Evolutionary conservation across 2,329 filamentous ascomycete genomes (phyloP).

Genomic region (Clathrospora elynae): DNA sequence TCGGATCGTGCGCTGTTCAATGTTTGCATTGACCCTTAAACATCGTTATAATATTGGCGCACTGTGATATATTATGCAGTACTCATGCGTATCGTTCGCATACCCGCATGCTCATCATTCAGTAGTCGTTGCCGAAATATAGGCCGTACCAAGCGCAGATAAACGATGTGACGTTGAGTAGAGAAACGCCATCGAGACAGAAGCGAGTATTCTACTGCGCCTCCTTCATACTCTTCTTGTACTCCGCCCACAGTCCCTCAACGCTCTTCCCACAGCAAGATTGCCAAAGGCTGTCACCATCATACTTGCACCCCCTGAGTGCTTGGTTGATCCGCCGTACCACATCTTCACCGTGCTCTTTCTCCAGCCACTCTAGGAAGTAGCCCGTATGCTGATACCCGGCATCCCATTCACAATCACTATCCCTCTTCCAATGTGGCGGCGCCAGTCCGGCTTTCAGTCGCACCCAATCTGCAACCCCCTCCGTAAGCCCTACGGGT

Average conservation of each 20-base stretch:
- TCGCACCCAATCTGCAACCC: slow-evolving; percentile 91
- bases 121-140: too few species aligned
- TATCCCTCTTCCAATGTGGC: slow-evolving; percentile 76
- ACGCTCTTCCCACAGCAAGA: slow-evolving; percentile 70
- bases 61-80: too few species aligned
- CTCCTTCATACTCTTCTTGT: slow-evolving; percentile 60
- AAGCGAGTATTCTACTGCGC: too few species aligned
- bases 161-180: too few species aligned
- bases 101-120: too few species aligned
- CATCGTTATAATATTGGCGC: too few species aligned
- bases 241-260: slow-evolving; percentile 74
- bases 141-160: too few species aligned
- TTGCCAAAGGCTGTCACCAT: slow-evolving; percentile 70
- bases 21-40: too few species aligned
- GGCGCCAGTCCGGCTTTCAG: slow-evolving; percentile 73
- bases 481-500: slow-evolving; percentile 79
- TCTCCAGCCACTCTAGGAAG: slow-evolving; percentile 85
- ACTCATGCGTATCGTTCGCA: too few species aligned
- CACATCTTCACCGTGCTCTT: slow-evolving; percentile 58
- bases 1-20: too few species aligned
- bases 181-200: too few species aligned
- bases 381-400: slow-evolving; percentile 92
- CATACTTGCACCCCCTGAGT: slow-evolving; percentile 66
- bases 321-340: slow-evolving; percentile 68
- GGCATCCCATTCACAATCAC: slow-evolving; percentile 73